Evolutionary conservation across 2,329 filamentous ascomycete genomes (phyloP).

Genomic region (Neophaeococcomyces mojaviensis): DNA sequence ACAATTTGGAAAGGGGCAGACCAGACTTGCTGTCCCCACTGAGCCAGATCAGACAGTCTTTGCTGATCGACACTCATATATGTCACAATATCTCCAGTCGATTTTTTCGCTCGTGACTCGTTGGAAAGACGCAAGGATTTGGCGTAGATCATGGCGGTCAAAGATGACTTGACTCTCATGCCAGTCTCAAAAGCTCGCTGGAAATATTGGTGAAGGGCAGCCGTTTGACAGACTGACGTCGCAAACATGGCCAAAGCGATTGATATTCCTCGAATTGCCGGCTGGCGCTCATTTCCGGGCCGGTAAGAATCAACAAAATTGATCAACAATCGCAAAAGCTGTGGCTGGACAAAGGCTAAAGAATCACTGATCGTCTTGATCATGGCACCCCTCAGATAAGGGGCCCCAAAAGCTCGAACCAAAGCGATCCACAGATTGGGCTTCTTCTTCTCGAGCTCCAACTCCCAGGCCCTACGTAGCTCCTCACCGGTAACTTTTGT

Average conservation of each 20-base stretch:
- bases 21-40: slow-evolving; percentile 93
- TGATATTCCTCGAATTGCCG: slow-evolving; percentile 72
- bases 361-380: slow-evolving; percentile 88
- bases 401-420: slow-evolving; percentile 74
- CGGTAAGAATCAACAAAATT: slow-evolving; percentile 73
- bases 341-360: slow-evolving; percentile 82
- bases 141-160: slow-evolving; percentile 85
- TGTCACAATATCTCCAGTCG: slow-evolving; percentile 96
- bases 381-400: slow-evolving; percentile 70
- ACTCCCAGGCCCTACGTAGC: slow-evolving; percentile 69
- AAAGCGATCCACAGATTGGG: slow-evolving; percentile 84
- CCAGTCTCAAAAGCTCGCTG: slow-evolving; percentile 89
- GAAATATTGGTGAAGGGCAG: slow-evolving; percentile 94
- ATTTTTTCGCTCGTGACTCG: slow-evolving; percentile 79
- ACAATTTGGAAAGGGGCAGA: slow-evolving; percentile 94
- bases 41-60: slow-evolving; percentile 84
- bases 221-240: slow-evolving; percentile 77
- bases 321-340: slow-evolving; percentile 78
- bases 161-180: slow-evolving; percentile 88
- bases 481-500: slow-evolving; percentile 63
- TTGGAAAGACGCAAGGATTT: slow-evolving; percentile 88
- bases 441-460: slow-evolving; percentile 63
- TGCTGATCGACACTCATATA: slow-evolving; percentile 99
- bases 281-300: slow-evolving; percentile 55
- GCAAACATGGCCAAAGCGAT: slow-evolving; percentile 90